phyloP scores from a whole-genome alignment of 1,284 basidiomycete species.

The Cutaneotrichosporon cavernicola region DNA sequence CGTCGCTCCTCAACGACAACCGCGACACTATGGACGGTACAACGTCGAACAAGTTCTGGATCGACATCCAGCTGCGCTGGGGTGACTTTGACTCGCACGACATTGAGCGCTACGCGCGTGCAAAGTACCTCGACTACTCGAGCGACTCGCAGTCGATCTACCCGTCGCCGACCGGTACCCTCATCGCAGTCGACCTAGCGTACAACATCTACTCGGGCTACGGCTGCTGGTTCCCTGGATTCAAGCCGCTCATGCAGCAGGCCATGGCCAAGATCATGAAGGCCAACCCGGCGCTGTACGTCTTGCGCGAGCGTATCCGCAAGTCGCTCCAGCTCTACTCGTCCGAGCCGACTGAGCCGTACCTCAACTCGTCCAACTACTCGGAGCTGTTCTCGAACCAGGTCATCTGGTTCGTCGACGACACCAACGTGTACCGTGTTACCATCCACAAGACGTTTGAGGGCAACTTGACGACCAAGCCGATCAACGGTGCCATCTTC shows the following conservation, averaged over 20 bases:
- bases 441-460: constrained; percentile 99
- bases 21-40: constrained; percentile 97
- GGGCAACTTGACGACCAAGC: constrained; percentile 99
- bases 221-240: constrained; percentile 98
- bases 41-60: constrained; percentile 98
- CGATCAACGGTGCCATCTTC: constrained; percentile 99
- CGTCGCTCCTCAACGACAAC: constrained; percentile 91
- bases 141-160: constrained; percentile 97
- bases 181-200: constrained; percentile 95
- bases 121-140: constrained; percentile 82
- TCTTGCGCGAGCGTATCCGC: constrained; percentile 95
- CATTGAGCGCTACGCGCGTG: constrained; percentile 94
- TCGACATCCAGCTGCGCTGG: constrained; percentile 97
- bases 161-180: constrained; percentile 94
- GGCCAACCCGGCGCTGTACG: constrained; percentile 83
- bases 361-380: constrained; percentile 85
- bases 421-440: constrained; percentile 99
- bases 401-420: constrained; percentile 99
- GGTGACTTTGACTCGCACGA: constrained; percentile 99
- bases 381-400: constrained; percentile 99
- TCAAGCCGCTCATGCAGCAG: constrained; percentile 97
- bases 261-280: constrained; percentile 99
- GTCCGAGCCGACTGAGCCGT: constrained; percentile 98
- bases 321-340: constrained; percentile 98
- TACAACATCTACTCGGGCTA: constrained; percentile 99